Base-by-base conservation (phyloP, 139 green algal species). In the Chlorella ohadii region DNA sequence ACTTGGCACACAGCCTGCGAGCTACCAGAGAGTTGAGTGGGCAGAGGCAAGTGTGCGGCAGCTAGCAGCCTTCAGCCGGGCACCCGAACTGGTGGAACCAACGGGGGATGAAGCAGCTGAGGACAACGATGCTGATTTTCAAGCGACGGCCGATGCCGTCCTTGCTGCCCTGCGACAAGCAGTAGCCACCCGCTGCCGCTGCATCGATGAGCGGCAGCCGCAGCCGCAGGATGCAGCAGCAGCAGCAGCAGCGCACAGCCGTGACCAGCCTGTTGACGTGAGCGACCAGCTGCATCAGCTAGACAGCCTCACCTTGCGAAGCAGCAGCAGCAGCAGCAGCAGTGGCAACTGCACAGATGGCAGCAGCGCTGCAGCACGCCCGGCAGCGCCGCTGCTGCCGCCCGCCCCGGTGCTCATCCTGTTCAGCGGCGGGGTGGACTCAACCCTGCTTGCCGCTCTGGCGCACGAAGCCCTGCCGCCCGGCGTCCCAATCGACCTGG, bases 361-460 rank as follows among this genome's bases (percentile, higher is more conserved):
- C 25, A 23, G 65, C 38, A 81, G 55, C 38, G 27, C 28, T 13
- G 68, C 56, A 25, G 51, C 56, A 55, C 27, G 19, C 16, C 2
- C 15, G 3, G 51, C 11, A 34, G 36, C n/a, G 1, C 28, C 39
- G 33, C 64, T 72, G 34, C 64, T 82, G 47, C 79, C 80, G 1
- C 68, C 85, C 0, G 90, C 92, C 0, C 86, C 88, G 0, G 83
- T 98, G 44, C 85, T 97, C 34, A 79, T 98, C 0, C 90, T 98
- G 25, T 98, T 98, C 86, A 97, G 93, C 73, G 96, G 96, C 0
- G 96, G 96, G 0, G 93, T 97, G 22, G 96, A 98, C 86, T 96
- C 92, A 25, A 96, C 93, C 13, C 88, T 98, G 0, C 72, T 98
- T 11, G 95, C 96, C 13, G 92, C 90, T 1, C 73, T 98, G 20